Evolutionary conservation across 345 rosid species (phyloP).

Genomic region (sweet orange (Citrus sinensis)): DVS_A1.0 CM039163.1:50718001-50718500

Average conservation of each 20-base stretch:
- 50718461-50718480: background rate
- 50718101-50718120: rapidly evolving
- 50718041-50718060: too few relatives aligned
- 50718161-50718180: too few relatives aligned
- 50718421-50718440: background rate
- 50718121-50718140: too few relatives aligned
- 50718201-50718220: too few relatives aligned
- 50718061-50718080: rapidly evolving
- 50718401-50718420: background rate
- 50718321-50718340: background rate
- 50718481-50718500: background rate
- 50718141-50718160: too few relatives aligned
- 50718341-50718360: background rate
- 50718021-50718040: too few relatives aligned
- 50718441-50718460: background rate
- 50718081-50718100: too few relatives aligned
- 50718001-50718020: too few relatives aligned
- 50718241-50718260: background rate
- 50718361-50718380: background rate
- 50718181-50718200: too few relatives aligned
- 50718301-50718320: background rate
- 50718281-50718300: background rate
- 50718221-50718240: too few relatives aligned
- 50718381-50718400: background rate
- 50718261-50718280: background rate